Evolutionary conservation across 805 yeast genomes (phyloP), one percentile per base, ranked within the genome.

Genomic region (Maudiozyma bulderi): DNA sequence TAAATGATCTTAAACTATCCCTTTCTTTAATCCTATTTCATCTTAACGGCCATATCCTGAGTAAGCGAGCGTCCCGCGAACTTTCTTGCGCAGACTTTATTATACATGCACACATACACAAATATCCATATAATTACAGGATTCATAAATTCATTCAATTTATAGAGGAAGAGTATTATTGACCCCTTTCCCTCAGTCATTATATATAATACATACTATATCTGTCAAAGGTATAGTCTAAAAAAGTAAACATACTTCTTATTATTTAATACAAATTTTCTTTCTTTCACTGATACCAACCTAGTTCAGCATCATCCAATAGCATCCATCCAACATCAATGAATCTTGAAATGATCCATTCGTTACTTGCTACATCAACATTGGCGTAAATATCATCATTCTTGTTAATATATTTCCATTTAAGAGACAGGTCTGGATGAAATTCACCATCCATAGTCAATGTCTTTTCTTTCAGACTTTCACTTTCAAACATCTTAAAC

Each of bases 101-200:
- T 63, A 6, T 37, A 9, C 77, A 76, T 8, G 71, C 13, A 14
- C 69, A 34, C 3, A 72, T 53, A 5, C 59, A 57, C 13, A 79
- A 78, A 50, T 64, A 60, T 43, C 54, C 64, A 32, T 8, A n/a
- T 11, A 35, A 35, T 35, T n/a, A 35, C 6, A 35, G 6, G 15
- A 14, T 35, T 35, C 38, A n/a, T 35, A 35, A 35, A 35, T 35
- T 35, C 38, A 35, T 35, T 15, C 14, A 35, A 35, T 11, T 35
- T 5, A 35, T 14, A 35, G 14, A n/a, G 38, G 15, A 15, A 35
- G 13, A 4, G 38, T 35, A 6, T 13, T 35, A 20, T 20, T 20
- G 26, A 20, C 26, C 26, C 26, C 4, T 4, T 4, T 4, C 26
- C 26, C 26, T 4, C 4, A 4, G 26, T 20, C 4, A 4, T 4